Evolutionary conservation across 805 yeast species (phyloP), one percentile per base, ranked within the genome.

Genomic region (Blastobotrys mokoenaii): DNA sequence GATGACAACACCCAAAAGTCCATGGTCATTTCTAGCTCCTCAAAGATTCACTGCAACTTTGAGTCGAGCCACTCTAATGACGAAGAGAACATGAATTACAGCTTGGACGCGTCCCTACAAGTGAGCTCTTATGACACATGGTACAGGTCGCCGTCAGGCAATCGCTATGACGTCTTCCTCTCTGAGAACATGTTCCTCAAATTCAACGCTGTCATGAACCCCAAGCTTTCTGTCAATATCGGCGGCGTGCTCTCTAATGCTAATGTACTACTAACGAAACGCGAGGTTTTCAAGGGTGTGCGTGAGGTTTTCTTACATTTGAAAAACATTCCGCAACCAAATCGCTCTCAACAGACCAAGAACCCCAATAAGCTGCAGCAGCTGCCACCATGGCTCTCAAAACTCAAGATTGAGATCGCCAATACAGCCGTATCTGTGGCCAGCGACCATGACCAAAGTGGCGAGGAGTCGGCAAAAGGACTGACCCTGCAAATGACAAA

Each of bases 1-100:
- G 38, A 48, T 15, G 43, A 37, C 3, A 11, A n/a, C 3, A 46
- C 49, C 12, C 39, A 44, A 8, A 47, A 52, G 17, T 45, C 62
- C 25, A 61, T 67, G 59, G 62, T 67, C 22, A 60, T 65, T 15
- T 49, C 61, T 4, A 53, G 60, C 2, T 59, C 66, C 29, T 53
- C 62, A 3, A 58, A 62, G 36, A 48, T 67, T 9, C 46, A 53
- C 22, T 58, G 66, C 34, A 57, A 58, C 38, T 27, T 64, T 20
- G 57, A 53, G 27, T 51, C 69, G 12, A 48, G 55, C 12, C 69
- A 65, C 38, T 35, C 51, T 1, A 36, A 36, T 2, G 41, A 40
- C 12, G 46, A 45, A 2, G 50, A 31, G 20, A 34, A 42, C 22
- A 49, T 53, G 6, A 53, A 50, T 29, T 62, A 62, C 46, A 54